Percentiles rank a stretch among this genome's conserved stretches.
Conservation (phyloP, 139 green algal genomes). For the Ostreobium quekettii region DNA sequence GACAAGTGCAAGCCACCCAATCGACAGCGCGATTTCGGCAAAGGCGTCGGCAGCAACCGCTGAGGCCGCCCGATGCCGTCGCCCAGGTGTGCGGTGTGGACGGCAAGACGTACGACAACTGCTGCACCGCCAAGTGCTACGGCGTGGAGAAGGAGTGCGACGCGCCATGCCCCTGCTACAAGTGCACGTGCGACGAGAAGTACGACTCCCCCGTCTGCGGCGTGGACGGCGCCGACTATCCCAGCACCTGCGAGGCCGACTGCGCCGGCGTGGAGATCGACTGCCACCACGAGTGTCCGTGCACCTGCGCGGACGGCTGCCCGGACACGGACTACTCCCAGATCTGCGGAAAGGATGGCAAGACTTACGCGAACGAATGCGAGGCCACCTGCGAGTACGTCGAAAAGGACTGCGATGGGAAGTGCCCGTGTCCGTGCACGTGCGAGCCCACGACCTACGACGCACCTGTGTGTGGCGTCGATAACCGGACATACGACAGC, state of each 20-base stretch:
- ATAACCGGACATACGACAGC: slow-evolving; percentile 30
- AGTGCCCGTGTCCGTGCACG: slow-evolving; percentile 12
- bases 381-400: slow-evolving; percentile 10
- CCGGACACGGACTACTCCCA: too few relatives aligned
- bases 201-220: slow-evolving; percentile 33
- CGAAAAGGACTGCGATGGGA: slow-evolving; percentile 3
- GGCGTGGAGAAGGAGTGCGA: slow-evolving; percentile 11
- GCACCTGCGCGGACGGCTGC: too few relatives aligned
- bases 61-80: too few relatives aligned
- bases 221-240: slow-evolving; percentile 27
- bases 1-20: too few relatives aligned
- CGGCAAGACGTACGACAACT: slow-evolving; percentile 30
- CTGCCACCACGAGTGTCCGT: slow-evolving; percentile 18
- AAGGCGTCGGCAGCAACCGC: too few relatives aligned
- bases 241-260: slow-evolving; percentile 21
- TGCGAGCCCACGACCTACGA: slow-evolving; percentile 18
- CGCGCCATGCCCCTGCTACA: slow-evolving; percentile 19
- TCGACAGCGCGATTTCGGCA: too few relatives aligned
- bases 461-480: slow-evolving; percentile 27
- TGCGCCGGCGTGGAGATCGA: slow-evolving; percentile 21
- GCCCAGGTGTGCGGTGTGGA: slow-evolving; percentile 30
- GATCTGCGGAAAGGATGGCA: slow-evolving; percentile 19
- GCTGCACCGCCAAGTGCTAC: slow-evolving; percentile 23
- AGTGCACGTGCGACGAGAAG: too few relatives aligned
- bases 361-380: slow-evolving; percentile 29